Conservation (phyloP, 805 yeast species). For the Clavispora vitiphila region DNA sequence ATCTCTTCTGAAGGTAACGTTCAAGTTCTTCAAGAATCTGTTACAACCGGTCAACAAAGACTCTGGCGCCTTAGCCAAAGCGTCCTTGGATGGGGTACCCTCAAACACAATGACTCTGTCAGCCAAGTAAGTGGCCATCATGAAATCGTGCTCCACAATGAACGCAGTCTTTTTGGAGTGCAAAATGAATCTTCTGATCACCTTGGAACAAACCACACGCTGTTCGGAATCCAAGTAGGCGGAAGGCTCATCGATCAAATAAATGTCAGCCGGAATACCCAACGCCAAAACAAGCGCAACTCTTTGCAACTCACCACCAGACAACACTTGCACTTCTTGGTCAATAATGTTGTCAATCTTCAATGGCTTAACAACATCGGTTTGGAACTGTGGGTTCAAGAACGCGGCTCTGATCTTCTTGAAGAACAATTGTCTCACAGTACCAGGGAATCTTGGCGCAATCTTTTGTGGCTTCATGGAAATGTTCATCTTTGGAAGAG, state of each 20-base stretch:
- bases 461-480: constrained; percentile 99
- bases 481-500: constrained; percentile 83
- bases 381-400: constrained; percentile 95
- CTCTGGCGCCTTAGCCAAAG: constrained; percentile 86
- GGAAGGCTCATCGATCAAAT: constrained; percentile 97
- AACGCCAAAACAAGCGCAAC: constrained; percentile 94
- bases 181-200: constrained; percentile 91
- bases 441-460: constrained; percentile 98
- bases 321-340: constrained; percentile 94
- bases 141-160: constrained; percentile 98
- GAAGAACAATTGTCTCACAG: constrained; percentile 95
- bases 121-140: constrained; percentile 99
- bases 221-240: constrained; percentile 99
- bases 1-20: constrained; percentile 98
- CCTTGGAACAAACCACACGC: constrained; percentile 98
- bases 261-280: constrained; percentile 93
- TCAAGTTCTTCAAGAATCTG: constrained; percentile 91
- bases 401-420: constrained; percentile 93
- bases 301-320: constrained; percentile 99
- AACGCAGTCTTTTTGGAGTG: constrained; percentile 99
- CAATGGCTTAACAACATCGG: constrained; percentile 95
- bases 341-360: constrained; percentile 91
- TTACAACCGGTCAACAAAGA: constrained; percentile 95
- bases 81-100: constrained; percentile 84
- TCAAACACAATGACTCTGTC: constrained; percentile 98